Evolutionary conservation across 2,329 filamentous ascomycete species (phyloP), one percentile per base, ranked within the genome.

Genomic region (Phialocephala sp.): DNA sequence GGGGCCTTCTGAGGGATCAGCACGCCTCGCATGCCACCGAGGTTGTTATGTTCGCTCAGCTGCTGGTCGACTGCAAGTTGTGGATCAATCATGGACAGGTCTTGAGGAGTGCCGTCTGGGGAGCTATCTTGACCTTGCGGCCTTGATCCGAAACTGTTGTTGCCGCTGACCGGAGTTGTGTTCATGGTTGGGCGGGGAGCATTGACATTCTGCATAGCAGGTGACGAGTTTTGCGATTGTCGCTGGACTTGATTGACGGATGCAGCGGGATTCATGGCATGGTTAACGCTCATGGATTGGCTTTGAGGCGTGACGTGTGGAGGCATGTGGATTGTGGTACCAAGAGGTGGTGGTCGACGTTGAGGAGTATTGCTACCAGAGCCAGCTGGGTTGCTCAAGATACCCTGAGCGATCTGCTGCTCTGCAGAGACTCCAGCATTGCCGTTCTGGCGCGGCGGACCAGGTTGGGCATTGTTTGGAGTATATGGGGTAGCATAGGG

Each of bases 1-100:
- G 50, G 50, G 22, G 24, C 27, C 24, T 54, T 54, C n/a, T 54
- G 50, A 2, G 70, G 69, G 18, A 41, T 59, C 22, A 22, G 67
- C 52, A 61, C 56, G 22, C 27, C 59, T 43, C 43, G 47, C 60
- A 74, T 60, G 64, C 72, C 68, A 4, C 71, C 69, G 50, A 63
- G 62, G 47, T 69, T 67, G 2, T 65, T 65, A 5, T 69, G 68
- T 24, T 64, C 62, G 3, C 58, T 64, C 27, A 75, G 68, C 59
- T 74, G 71, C 62, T 74, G 72, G 54, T 76, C 71, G 32, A 75
- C 69, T 32, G 71, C 72, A 18, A 76, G 68, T 58, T 75, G 75
- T 6, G 75, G 75, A 67, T 76, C 75, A 60, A 76, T 76, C 71
- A 76, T 72, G 15, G 75, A 76, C 62, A 76, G 63, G 59, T 76